Base-by-base conservation (phyloP, 169 alveolate species). In the Cryptosporidium canis region DNA sequence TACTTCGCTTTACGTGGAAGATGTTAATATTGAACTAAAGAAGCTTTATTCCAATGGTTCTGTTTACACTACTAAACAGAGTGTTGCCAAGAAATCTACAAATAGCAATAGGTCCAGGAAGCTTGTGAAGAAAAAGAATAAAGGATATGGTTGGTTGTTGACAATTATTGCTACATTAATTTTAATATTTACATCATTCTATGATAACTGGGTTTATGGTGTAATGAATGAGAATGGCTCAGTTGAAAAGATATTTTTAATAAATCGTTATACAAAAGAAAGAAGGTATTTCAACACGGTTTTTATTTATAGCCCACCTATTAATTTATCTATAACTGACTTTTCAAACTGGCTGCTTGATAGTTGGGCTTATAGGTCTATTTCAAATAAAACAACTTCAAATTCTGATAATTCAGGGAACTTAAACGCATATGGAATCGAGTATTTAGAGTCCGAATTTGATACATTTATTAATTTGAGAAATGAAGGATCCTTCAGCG, bases 141-240 rank as follows among this genome's bases (percentile, higher is more conserved):
- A 70, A 24, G 84, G 84, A 27, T 70, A 55, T 55, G 84, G 84
- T 1, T 70, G 84, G 84, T 8, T 14, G 21, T n/a, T 70, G 2
- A 51, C 47, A 47, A 47, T 55, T 3, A 48, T 70, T 33, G 21
- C 47, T 16, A 24, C 67, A 48, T 41, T 70, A 21, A 51, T 55
- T 16, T 55, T 70, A 8, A 70, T 70, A 47, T 35, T 70, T 35
- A 70, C 84, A 0, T 51, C 33, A 8, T 18, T 70, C 53, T 37
- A 48, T 7, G 84, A 70, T 27, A 55, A 44, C 16, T 48, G 39
- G 39, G 53, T 48, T n/a, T 1, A 33, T 70, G 14, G 24, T 27
- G 14, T 70, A 8, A 51, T 58, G 1, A 14, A 31, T 48, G 12
- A 48, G 12, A 33, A 51, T 4, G 2, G 39, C 47, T 68, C 67